Conservation (phyloP, 129 eudicot genomes). For the Helichrysum umbraculigerum region DNA sequence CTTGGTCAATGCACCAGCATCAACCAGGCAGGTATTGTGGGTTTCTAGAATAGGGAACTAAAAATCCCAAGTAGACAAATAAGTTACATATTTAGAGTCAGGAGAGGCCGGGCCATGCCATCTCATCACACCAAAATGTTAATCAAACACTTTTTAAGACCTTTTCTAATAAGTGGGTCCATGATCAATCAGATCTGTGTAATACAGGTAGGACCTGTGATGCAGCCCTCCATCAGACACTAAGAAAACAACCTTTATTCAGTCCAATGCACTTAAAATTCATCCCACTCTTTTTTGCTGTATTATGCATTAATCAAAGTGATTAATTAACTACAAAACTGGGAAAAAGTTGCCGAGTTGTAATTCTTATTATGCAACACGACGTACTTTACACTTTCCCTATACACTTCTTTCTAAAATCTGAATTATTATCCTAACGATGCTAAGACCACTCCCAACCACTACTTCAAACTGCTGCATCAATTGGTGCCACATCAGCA, state of each 20-base stretch:
- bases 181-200: slow-evolving; percentile 19
- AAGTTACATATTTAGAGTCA: slow-evolving; percentile 18
- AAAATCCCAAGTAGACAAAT: slow-evolving; percentile 23
- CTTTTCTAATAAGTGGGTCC: slow-evolving; percentile 18
- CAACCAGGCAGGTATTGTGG: slow-evolving; percentile 27
- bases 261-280: slow-evolving; percentile 35
- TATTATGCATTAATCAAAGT: slow-evolving; percentile 31
- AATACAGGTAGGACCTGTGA: slow-evolving; percentile 45
- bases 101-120: slow-evolving; percentile 23
- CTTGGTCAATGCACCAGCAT: slow-evolving; percentile 32
- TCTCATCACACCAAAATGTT: slow-evolving; percentile 24
- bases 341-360: slow-evolving; percentile 34
- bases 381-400: not conserved
- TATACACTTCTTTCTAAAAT: not conserved
- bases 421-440: not conserved
- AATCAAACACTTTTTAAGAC: slow-evolving; percentile 4
- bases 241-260: slow-evolving; percentile 15
- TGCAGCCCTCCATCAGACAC: slow-evolving; percentile 33
- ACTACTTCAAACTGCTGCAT: too few relatives aligned
- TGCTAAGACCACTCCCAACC: too few relatives aligned
- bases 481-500: too few relatives aligned
- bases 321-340: slow-evolving; percentile 19
- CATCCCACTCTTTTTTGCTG: slow-evolving; percentile 32
- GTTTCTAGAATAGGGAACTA: slow-evolving; percentile 34
- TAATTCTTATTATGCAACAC: slow-evolving; percentile 20